Evolutionary conservation across 2,329 filamentous ascomycete species (phyloP), one percentile per base, ranked within the genome.

Genomic region (Penicillium sp.): DNA sequence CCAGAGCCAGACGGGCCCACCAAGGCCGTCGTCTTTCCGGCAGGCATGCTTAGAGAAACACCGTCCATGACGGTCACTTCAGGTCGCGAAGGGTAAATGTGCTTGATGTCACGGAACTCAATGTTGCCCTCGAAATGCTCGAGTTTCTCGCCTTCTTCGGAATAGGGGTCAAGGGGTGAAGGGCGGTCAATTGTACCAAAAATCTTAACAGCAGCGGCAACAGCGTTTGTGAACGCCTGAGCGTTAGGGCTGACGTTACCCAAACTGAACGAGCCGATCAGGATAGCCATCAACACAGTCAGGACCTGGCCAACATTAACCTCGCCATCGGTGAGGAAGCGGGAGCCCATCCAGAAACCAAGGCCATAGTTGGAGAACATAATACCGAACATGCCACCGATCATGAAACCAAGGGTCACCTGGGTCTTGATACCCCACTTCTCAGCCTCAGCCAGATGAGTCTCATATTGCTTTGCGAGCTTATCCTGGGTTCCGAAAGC

Each of bases 401-500:
- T 76, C 87, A 97, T 91, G 59, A 83, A 69, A 10, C 81, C 87
- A 28, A 94, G 73, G 21, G 80, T 75, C 17, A 78, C 73, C 73
- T 95, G 91, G 63, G 85, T 79, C 60, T 82, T 85, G 69, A 82
- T 82, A 19, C 91, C 93, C 65, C 78, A 88, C 58, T 75, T 79
- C 64, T 93, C 84, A 12, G 89, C 90, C 47, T 79, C 77, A 38
- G 71, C 70, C 28, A 97, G 75, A 65, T 95, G 87, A 2, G 64
- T 66, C 60, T 95, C 87, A 65, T 97, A 97, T 67, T 91, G 85
- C 54, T 78, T 78, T 10, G 91, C 88, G n/a, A 97, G 78, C 56
- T 91, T 89, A 49, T 91, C 86, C 68, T 97, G 90, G 0, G 90
- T 96, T 37, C 88, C 88, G 63, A 96, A 98, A 28, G 93, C 91